These are phyloP conservation scores for Pseudozyma thailandica DNA, from an alignment of 1,284 basidiomycete genomes.

Conservation along the genomic window DNA sequence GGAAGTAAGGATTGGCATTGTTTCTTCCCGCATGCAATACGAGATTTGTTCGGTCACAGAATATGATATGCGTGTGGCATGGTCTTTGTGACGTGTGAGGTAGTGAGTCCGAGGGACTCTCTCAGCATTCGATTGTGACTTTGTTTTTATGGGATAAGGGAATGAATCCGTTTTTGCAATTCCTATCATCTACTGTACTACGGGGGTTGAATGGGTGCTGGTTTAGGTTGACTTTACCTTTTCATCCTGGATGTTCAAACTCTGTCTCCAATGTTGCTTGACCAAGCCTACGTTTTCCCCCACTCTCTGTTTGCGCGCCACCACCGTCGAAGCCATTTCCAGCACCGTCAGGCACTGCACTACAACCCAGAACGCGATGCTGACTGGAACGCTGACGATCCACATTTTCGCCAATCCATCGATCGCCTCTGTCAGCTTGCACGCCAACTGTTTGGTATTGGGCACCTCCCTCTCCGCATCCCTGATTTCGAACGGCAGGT, in stretches of 20 bases:
- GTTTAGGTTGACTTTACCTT: too few relatives aligned
- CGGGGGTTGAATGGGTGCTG: too few relatives aligned
- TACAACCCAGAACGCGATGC: constrained; percentile 6
- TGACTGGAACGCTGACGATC: background rate
- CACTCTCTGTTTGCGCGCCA: constrained; percentile 2
- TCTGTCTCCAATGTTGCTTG: constrained; percentile 10
- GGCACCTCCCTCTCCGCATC: constrained; percentile 60
- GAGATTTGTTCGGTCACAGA: too few relatives aligned
- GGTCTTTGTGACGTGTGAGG: too few relatives aligned
- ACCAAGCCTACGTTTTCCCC: constrained; percentile 4
- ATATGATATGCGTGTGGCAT: too few relatives aligned
- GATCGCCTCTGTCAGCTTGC: constrained; percentile 12
- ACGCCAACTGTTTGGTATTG: constrained; percentile 2
- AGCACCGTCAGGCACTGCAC: constrained; percentile 14
- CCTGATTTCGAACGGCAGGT: constrained; percentile 67
- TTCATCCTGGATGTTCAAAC: too few relatives aligned
- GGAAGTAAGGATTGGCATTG: constrained; percentile 17
- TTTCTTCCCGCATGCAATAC: too few relatives aligned
- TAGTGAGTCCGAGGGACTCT: too few relatives aligned
- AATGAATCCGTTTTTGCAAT: too few relatives aligned
- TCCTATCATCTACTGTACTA: too few relatives aligned
- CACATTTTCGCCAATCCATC: constrained; percentile 3
- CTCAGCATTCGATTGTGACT: too few relatives aligned
- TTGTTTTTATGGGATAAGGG: too few relatives aligned
- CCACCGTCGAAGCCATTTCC: constrained; percentile 6